Conservation (phyloP, 176 grass and related monocot species). For the Olyra latifolia region DNA sequence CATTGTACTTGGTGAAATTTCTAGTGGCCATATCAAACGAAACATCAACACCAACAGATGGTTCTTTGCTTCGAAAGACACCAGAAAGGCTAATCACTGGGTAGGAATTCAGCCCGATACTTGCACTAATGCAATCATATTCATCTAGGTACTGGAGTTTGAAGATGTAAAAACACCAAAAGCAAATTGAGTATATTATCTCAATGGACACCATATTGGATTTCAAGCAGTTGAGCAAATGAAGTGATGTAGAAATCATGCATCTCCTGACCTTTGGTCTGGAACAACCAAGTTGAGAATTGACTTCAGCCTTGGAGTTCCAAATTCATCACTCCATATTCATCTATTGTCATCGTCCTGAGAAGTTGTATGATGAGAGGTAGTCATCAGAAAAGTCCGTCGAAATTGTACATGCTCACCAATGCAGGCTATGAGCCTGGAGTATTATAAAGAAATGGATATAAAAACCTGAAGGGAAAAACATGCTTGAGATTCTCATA, state of each 20-base stretch:
- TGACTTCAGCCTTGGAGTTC: conserved; percentile 61
- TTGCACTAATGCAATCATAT: conserved; percentile 57
- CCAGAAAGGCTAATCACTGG: conserved; percentile 73
- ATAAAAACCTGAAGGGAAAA: too few species aligned
- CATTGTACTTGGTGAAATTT: conserved; percentile 80
- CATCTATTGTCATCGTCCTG: conserved; percentile 58
- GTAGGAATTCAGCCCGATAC: conserved; percentile 64
- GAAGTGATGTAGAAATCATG: not conserved
- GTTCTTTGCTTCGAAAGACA: conserved; percentile 62
- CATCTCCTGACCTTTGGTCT: conserved; percentile 76
- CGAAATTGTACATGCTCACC: too few species aligned
- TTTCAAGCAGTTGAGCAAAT: not conserved
- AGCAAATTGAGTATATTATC: not conserved
- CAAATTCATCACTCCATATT: too few species aligned
- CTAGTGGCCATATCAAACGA: conserved; percentile 67
- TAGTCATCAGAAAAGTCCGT: not conserved
- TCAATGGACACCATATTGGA: not conserved
- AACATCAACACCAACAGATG: conserved; percentile 70
- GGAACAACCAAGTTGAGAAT: conserved; percentile 75
- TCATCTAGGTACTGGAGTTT: conserved; percentile 76
- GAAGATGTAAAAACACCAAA: conserved; percentile 49
- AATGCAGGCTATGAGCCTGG: too few species aligned
- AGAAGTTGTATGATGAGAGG: conserved; percentile 52
- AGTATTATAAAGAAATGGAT: too few species aligned
- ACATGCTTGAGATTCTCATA: too few species aligned